A percentile compares a stretch with the other conserved stretches of the same genome.
Conservation (phyloP, 139 green algal genomes). For the Chlorella vulgaris region DNA sequence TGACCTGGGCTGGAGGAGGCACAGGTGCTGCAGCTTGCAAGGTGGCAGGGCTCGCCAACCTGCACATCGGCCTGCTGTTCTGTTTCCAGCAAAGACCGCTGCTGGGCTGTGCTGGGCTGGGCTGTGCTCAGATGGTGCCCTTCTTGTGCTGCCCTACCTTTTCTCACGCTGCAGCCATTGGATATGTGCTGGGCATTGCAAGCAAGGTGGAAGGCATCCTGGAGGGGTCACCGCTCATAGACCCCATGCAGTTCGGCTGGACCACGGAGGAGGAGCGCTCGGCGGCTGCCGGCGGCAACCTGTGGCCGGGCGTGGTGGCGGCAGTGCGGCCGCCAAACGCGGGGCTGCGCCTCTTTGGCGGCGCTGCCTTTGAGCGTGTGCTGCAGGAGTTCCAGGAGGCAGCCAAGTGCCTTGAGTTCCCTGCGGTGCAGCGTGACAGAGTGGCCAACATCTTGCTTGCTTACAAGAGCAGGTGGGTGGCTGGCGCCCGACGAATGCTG, state of each 20-base stretch:
- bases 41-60: no score
- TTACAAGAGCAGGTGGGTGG: conserved; percentile 55
- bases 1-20: no score
- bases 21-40: no score
- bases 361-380: conserved; percentile 90
- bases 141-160: no score
- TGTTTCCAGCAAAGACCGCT: background rate
- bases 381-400: conserved; percentile 85
- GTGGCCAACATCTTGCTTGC: conserved; percentile 91
- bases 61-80: background rate
- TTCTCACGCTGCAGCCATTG: conserved; percentile 41
- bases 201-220: conserved; percentile 67
- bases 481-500: background rate
- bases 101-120: background rate
- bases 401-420: conserved; percentile 72
- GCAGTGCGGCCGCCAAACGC: conserved; percentile 66
- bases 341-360: conserved; percentile 86
- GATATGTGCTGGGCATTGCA: conserved; percentile 42
- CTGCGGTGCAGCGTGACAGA: conserved; percentile 74
- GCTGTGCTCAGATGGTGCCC: background rate
- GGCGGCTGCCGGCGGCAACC: background rate
- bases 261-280: conserved; percentile 75
- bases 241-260: conserved; percentile 72
- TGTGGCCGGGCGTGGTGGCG: conserved; percentile 21
- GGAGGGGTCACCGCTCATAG: conserved; percentile 65